Percentiles rank a stretch among this genome's conserved stretches.
Conservation (phyloP, 345 rosid genomes). For the Eucalyptus grandis region DNA sequence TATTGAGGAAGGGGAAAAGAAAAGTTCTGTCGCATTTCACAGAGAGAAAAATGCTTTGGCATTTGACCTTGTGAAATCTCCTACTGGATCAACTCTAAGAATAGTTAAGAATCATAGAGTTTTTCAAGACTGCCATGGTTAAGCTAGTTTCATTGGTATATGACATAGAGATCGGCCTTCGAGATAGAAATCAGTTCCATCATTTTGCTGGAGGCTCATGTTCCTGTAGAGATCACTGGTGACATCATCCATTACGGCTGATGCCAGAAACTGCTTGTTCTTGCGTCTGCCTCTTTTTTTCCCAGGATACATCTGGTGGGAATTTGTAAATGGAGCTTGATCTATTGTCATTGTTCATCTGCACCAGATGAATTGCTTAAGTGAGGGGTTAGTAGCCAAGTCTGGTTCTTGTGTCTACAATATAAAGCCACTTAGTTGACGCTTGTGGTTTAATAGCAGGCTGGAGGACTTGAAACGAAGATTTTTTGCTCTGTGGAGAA, state of each 20-base stretch:
- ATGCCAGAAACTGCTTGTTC: neutral
- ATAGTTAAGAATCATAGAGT: neutral
- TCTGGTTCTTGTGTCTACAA: neutral
- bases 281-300: neutral
- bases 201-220: neutral
- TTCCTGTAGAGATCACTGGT: neutral
- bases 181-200: neutral
- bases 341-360: neutral
- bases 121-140: neutral
- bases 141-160: neutral
- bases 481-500: neutral
- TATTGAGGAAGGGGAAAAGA: neutral
- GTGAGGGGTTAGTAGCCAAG: neutral
- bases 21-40: neutral
- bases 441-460: neutral
- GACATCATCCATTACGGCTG: neutral
- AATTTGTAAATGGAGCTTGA: neutral
- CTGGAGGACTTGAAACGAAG: neutral
- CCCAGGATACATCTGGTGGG: neutral
- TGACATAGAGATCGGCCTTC: neutral
- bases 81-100: neutral
- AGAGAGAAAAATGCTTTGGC: neutral
- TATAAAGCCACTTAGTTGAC: neutral
- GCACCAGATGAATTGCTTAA: neutral
- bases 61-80: neutral